Percentiles rank a stretch among this genome's conserved stretches.
Evolutionary conservation across 768 basidiomycete genomes (phyloP).

Genomic region (Serendipita sp.): DNA sequence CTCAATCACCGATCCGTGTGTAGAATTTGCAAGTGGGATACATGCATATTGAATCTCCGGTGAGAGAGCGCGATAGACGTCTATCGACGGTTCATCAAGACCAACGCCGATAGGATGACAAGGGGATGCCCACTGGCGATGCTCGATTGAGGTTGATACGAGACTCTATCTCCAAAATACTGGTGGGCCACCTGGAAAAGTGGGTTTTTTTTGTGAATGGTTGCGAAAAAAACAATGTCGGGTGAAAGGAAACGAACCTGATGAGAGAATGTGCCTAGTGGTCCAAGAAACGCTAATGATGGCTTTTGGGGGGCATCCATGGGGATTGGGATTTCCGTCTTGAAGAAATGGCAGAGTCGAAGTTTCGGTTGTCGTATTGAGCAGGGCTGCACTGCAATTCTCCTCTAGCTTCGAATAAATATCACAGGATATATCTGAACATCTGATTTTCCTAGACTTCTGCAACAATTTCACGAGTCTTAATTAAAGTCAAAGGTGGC

Average conservation of each 20-base stretch:
- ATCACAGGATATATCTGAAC: no score
- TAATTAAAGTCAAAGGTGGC: no score
- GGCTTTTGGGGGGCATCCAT: neutral
- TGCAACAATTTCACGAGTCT: no score
- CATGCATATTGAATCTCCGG: neutral
- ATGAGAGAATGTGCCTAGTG: neutral
- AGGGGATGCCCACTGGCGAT: neutral
- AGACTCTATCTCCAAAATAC: neutral
- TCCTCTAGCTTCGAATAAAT: no score
- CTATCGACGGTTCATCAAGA: neutral
- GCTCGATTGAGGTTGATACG: neutral
- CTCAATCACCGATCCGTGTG: neutral
- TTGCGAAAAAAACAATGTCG: no score
- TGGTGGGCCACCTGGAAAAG: neutral
- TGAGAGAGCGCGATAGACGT: neutral
- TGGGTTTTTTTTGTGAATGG: neutral
- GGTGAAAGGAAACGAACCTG: neutral
- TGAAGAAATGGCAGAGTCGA: neutral
- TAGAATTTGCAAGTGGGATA: neutral
- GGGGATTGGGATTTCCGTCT: neutral
- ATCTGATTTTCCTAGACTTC: no score
- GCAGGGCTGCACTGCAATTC: no score
- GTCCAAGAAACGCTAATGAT: neutral
- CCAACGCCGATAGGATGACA: neutral
- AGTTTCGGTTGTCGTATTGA: neutral